phyloP scores from a whole-genome alignment of 164 flowering plant genomes.

The Vitis cinerea region DNA sequence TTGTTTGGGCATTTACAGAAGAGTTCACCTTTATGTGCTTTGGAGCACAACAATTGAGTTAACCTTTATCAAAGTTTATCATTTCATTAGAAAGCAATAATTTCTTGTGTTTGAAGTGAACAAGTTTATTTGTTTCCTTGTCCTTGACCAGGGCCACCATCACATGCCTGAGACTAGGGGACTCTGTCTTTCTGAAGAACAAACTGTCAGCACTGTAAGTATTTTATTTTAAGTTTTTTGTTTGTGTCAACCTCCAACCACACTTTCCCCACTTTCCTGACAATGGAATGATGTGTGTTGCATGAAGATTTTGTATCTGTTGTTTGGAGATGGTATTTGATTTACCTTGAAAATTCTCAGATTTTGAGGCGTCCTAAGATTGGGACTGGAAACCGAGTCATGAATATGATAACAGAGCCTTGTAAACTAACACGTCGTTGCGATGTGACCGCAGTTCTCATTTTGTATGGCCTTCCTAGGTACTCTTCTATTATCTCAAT shows the following conservation, averaged over 20 bases:
- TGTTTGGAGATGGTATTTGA: background rate
- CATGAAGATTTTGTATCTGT: background rate
- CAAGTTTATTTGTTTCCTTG: slow-evolving; percentile 1
- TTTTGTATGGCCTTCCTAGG: slow-evolving; percentile 48
- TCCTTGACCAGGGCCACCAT: slow-evolving; percentile 68
- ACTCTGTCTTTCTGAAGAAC: slow-evolving; percentile 87
- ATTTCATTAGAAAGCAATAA: no score
- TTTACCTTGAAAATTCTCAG: slow-evolving; percentile 27
- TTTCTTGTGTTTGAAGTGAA: slow-evolving; percentile 2
- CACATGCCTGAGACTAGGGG: slow-evolving; percentile 95
- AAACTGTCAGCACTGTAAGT: slow-evolving; percentile 77
- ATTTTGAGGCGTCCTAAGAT: slow-evolving; percentile 39
- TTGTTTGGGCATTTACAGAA: slow-evolving; percentile 11
- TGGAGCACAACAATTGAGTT: no score
- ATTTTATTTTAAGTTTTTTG: background rate
- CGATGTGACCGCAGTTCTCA: slow-evolving; percentile 67
- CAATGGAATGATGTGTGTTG: background rate
- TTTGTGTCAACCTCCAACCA: background rate
- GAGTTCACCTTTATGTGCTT: no score
- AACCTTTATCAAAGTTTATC: no score
- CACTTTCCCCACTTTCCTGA: background rate
- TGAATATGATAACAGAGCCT: slow-evolving; percentile 45
- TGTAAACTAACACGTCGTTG: slow-evolving; percentile 50
- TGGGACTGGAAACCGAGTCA: slow-evolving; percentile 39
- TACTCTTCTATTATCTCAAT: slow-evolving; percentile 7